Evolutionary conservation across 2,329 filamentous ascomycete species (phyloP).

Genomic region (Monilinia aucupariae): DNA sequence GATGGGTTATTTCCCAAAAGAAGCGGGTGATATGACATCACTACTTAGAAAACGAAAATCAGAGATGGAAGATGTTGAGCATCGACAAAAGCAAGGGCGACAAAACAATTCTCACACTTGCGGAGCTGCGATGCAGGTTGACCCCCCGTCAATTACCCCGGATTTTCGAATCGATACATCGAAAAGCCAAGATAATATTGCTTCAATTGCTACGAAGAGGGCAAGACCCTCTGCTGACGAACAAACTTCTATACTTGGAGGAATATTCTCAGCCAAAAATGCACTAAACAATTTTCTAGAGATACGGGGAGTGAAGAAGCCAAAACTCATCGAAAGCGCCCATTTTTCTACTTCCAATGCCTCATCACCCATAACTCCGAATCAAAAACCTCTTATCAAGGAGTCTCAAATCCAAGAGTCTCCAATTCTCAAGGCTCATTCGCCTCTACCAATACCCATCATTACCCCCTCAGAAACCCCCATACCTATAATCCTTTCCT

Average conservation of each 20-base stretch:
- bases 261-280: slow-evolving; percentile 38
- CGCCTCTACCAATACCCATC: slow-evolving; percentile 22
- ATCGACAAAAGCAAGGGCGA: not conserved
- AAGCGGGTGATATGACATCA: slow-evolving; percentile 34
- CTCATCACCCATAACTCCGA: not conserved
- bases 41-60: slow-evolving; percentile 40
- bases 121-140: not conserved
- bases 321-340: slow-evolving; percentile 29
- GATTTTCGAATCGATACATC: not conserved
- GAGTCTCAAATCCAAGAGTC: slow-evolving; percentile 17
- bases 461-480: slow-evolving; percentile 23
- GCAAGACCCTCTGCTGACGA: slow-evolving; percentile 24
- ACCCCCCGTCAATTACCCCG: not conserved
- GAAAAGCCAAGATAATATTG: slow-evolving; percentile 7
- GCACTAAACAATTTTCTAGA: slow-evolving; percentile 48
- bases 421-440: slow-evolving; percentile 7
- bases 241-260: slow-evolving; percentile 17
- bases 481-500: slow-evolving; percentile 48
- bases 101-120: not conserved
- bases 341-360: slow-evolving; percentile 27
- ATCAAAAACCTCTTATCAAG: too few relatives aligned
- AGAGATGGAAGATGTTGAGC: slow-evolving; percentile 20
- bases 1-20: slow-evolving; percentile 23
- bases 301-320: slow-evolving; percentile 38
- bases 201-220: slow-evolving; percentile 14